Base-by-base conservation (phyloP, 176 grass and related monocot species). In the Oryza nivara region DNA sequence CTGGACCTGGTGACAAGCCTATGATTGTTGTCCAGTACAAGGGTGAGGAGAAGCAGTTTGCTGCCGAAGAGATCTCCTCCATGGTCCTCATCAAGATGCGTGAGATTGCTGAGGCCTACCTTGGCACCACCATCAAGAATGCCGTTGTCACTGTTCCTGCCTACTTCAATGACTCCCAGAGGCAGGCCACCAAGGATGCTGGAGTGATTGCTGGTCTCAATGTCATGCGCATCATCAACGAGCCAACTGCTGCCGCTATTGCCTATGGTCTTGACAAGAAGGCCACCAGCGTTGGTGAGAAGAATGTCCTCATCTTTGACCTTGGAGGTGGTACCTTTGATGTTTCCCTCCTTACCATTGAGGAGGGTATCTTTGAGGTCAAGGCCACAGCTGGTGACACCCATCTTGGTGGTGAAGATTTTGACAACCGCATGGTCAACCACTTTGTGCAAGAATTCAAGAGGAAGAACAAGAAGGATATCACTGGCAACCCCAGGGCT, bases 11-110 rank as follows among this genome's bases (percentile, higher is more conserved):
- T 10, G 75, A 77, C 75, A 77, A 77, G 75, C 56, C 56, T 64
- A 77, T 77, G 75, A 77, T 77, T 77, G 35, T 26, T 77, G 75
- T 77, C 34, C 75, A 67, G 47, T 68, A 81, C 47, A 81, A 81
- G 67, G 67, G 67, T 70, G 79, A 81, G 79, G 79, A 81, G 28
- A 81, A 81, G 20, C 67, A 81, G 32, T 70, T 81, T 58, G 79
- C 79, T 36, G 66, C 79, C 4, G 79, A 81, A 16, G 66, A 81
- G 66, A 81, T 81, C 10, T 81, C 66, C 32, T 81, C 79, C 19
- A 81, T 81, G 79, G 66, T 81, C 32, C 79, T 81, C 47, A 70
- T 81, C 67, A 81, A 81, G 67, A 81, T 81, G 79, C 30, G 67
- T 35, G 79, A 81, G 67, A 81, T 81, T 58, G 79, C 79, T 17